These are phyloP conservation scores for Cyclotella cryptica DNA, from an alignment of 108 stramenopile species.

Conservation along the genomic window DNA sequence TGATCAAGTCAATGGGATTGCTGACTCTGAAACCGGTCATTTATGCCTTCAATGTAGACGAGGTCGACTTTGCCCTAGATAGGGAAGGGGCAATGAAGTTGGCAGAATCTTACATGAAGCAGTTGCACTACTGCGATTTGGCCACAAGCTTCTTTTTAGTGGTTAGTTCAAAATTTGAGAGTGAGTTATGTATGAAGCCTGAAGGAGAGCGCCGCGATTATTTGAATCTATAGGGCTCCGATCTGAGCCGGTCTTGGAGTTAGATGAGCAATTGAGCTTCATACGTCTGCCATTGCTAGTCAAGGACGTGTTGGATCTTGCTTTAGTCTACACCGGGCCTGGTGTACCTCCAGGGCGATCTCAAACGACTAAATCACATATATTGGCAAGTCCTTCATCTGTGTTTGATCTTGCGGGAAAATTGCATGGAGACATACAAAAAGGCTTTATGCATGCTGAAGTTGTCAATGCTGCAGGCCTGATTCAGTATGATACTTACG, in stretches of 20 bases:
- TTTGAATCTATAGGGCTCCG: constrained; percentile 64
- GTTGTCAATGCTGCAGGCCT: constrained; percentile 54
- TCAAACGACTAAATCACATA: constrained; percentile 68
- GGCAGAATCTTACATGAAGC: constrained; percentile 61
- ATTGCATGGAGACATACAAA: constrained; percentile 93
- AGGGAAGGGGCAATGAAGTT: constrained; percentile 46
- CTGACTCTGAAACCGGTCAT: constrained; percentile 88
- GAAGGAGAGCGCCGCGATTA: constrained; percentile 69
- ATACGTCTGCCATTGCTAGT: constrained; percentile 55
- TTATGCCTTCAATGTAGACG: constrained; percentile 94
- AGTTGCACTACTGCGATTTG: constrained; percentile 53
- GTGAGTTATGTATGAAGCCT: constrained; percentile 58
- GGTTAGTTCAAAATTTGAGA: constrained; percentile 88
- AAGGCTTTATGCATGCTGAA: constrained; percentile 93
- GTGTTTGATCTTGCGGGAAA: constrained; percentile 55
- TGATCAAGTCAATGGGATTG: constrained; percentile 76
- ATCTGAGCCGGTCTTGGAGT: constrained; percentile 25
- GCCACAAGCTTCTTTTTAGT: constrained; percentile 58
- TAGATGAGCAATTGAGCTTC: constrained; percentile 43
- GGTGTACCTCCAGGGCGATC: constrained; percentile 70
- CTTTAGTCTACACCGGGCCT: constrained; percentile 66
- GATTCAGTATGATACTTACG: constrained; percentile 58
- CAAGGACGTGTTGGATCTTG: constrained; percentile 53
- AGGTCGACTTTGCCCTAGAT: constrained; percentile 65
- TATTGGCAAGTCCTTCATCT: constrained; percentile 41